Evolutionary conservation across 371 early-diverging fungal genomes (phyloP), one percentile per base, ranked within the genome.

Genomic region (Polyrhizophydium stewartii): DNA sequence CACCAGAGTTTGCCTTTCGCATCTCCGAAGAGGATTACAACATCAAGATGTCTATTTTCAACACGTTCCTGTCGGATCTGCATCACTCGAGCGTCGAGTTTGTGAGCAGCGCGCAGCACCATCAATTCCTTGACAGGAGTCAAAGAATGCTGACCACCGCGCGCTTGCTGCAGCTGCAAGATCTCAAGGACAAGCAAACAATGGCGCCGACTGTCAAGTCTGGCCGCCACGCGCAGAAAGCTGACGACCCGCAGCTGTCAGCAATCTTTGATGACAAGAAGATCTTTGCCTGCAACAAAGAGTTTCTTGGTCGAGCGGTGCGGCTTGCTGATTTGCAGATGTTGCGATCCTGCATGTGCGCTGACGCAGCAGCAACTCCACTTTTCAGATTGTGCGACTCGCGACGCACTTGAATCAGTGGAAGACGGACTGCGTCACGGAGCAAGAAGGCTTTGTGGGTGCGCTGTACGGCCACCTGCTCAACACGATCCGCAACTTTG

Each of bases 221-320:
- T 17, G 53, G 53, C 6, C 30, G 35, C 10, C 32, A 30, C 25
- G 13, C 6, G 53, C 35, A 3, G 16, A 53, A 31, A n/a, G 35
- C 32, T 3, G 53, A 53, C 5, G 53, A 53, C 22, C 2, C 21
- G 12, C 30, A 28, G 17, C 13, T n/a, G 27, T 37, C 17, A 28
- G 19, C 50, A 30, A 16, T 32, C 22, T 50, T 71, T 16, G 72
- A 72, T 28, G 72, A 73, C 21, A 61, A 64, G 16, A 30, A 66
- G 19, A 53, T 75, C 21, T 79, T 76, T 60, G 63, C 68, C 9
- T 77, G 78, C 61, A 72, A 68, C 13, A 81, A 75, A 56, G 72
- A 74, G 6, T 56, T 47, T 28, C 60, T 77, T 24, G 68, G 69
- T 19, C 62, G 73, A 55, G 68, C 73, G 27, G 73, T 75, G 58